These are phyloP conservation scores for Metschnikowia cubensis DNA, from an alignment of 805 yeast species.

Conservation along the genomic window DNA sequence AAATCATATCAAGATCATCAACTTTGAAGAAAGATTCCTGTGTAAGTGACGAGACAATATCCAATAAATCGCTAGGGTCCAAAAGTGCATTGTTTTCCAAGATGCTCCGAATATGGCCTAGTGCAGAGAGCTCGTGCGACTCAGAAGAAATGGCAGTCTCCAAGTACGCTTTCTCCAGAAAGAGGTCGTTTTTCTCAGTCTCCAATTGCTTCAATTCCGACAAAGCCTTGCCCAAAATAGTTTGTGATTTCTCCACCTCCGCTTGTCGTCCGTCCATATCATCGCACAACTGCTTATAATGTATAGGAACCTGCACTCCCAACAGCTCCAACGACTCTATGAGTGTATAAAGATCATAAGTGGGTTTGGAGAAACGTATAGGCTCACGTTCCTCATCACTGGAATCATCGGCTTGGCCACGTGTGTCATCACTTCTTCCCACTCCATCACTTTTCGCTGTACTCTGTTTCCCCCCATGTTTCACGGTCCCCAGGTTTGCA, in stretches of 20 bases:
- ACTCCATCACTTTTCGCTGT: too few relatives aligned
- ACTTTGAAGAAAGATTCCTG: slow-evolving; percentile 2
- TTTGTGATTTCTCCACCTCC: slow-evolving; percentile 14
- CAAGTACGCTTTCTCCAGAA: slow-evolving; percentile 6
- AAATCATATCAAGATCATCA: slow-evolving; percentile 4
- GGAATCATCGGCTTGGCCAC: not conserved
- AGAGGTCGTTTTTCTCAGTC: slow-evolving; percentile 1
- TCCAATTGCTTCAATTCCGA: slow-evolving; percentile 16
- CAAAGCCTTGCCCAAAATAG: slow-evolving; percentile 14
- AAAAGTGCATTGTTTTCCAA: not conserved
- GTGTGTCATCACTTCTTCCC: not conserved
- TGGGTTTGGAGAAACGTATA: slow-evolving; percentile 9
- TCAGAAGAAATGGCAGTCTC: slow-evolving; percentile 4
- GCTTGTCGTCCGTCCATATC: slow-evolving; percentile 5
- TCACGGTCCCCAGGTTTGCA: not conserved
- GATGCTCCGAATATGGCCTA: not conserved
- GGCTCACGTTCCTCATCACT: not conserved
- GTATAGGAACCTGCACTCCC: slow-evolving; percentile 34
- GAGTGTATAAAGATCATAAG: slow-evolving; percentile 29
- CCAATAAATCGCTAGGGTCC: slow-evolving; percentile 1
- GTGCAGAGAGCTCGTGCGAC: not conserved
- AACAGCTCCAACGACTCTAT: slow-evolving; percentile 33
- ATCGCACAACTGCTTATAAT: slow-evolving; percentile 34
- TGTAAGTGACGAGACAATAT: slow-evolving; percentile 5
- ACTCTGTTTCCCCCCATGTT: too few relatives aligned